A percentile compares a stretch with the other conserved stretches of the same genome.
phyloP scores from a whole-genome alignment of 225 moss, liverwort and hornwort genomes.

The Rhytidiadelphus loreus region DNA sequence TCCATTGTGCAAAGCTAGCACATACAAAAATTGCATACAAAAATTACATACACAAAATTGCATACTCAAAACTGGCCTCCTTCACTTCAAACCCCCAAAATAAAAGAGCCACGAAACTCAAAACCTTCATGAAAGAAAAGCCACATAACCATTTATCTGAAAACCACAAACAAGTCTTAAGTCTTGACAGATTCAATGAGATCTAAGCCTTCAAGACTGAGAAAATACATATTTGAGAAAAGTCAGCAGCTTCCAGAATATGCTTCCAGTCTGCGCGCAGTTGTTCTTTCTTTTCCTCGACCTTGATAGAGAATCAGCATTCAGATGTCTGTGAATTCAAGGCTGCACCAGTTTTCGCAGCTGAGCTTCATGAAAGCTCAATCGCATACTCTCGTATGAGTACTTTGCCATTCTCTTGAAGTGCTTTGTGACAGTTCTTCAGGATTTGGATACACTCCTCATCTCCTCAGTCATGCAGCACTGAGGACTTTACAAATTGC shows the following conservation, averaged over 20 bases:
- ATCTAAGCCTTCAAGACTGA: background rate
- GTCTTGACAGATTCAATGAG: constrained; percentile 1
- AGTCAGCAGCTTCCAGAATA: background rate
- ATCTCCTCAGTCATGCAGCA: constrained; percentile 29
- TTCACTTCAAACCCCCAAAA: no score
- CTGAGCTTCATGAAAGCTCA: background rate
- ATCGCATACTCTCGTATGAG: constrained; percentile 13
- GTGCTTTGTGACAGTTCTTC: constrained; percentile 1
- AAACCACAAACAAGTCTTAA: background rate
- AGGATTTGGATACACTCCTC: constrained; percentile 6
- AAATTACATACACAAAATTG: no score
- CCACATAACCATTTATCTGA: no score
- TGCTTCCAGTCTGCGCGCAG: background rate
- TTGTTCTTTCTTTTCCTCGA: background rate
- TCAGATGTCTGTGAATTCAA: background rate
- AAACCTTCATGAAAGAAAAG: no score
- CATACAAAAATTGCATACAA: no score
- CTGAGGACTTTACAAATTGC: background rate
- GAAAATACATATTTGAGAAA: background rate
- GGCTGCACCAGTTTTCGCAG: background rate
- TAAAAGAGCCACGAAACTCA: no score
- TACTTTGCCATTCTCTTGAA: background rate
- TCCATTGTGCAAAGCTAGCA: no score
- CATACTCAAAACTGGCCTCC: no score
- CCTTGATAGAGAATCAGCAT: background rate